A percentile compares a stretch with the other conserved stretches of the same genome.
Evolutionary conservation across 768 basidiomycete genomes (phyloP).

Genomic region (Porpolomopsis calyptriformis): DNA sequence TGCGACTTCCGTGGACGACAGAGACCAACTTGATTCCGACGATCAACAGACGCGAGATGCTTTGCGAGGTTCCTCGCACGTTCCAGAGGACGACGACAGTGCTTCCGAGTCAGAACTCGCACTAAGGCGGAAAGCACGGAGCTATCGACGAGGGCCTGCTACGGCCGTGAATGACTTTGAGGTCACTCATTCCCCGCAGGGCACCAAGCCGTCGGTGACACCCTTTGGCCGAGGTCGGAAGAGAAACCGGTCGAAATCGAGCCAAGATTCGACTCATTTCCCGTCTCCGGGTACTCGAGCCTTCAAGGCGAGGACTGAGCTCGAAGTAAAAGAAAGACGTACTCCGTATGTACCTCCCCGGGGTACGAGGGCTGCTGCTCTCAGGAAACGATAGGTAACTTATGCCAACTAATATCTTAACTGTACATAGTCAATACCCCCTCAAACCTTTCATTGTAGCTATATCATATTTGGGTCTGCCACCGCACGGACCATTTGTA

Average conservation of each 20-base stretch:
- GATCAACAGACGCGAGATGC: conserved; percentile 3
- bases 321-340: background rate
- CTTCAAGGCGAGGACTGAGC: background rate
- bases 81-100: background rate
- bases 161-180: background rate
- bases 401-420: background rate
- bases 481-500: conserved; percentile 6
- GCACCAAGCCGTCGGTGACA: background rate
- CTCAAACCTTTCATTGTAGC: too few relatives aligned
- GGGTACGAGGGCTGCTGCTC: conserved; percentile 5
- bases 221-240: background rate
- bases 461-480: too few relatives aligned
- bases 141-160: background rate
- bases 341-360: background rate
- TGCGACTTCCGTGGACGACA: background rate
- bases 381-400: background rate
- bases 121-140: background rate
- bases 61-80: background rate
- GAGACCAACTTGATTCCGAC: conserved; percentile 3
- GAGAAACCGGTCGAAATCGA: background rate
- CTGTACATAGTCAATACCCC: too few relatives aligned
- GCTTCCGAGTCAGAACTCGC: background rate
- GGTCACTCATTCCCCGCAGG: background rate
- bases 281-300: conserved; percentile 4
- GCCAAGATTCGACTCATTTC: background rate